Base-by-base conservation (phyloP, 2,329 filamentous ascomycete genomes). In the Colletotrichum lini region DNA sequence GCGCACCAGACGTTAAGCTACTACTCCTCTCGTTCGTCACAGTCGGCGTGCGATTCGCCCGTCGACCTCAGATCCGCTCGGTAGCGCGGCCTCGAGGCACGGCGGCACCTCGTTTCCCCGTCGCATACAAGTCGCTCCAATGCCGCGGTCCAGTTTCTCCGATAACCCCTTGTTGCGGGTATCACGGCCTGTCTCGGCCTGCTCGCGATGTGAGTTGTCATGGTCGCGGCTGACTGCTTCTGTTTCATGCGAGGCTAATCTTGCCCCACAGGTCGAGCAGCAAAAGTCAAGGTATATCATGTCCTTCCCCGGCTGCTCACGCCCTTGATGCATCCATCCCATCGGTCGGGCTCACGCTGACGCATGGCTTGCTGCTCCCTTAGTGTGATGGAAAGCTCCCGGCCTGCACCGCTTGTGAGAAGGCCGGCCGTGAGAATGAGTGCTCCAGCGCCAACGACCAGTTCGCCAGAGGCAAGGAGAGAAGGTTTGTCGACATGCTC, bases 381-480 rank as follows among this genome's bases (percentile, higher is more conserved):
- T 78, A 93, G 90, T 99, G 96, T 78, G 96, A 98, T 83, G 96
- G 96, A 73, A 98, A 98, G 81, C 86, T 98, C 47, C 96, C 96
- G 13, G 95, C 95, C 9, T 99, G 96, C 79, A 97, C 95, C 9
- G 96, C 96, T 21, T 98, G 96, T 79, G 96, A 98, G 82, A 95
- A 95, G 82, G 94, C 94, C 16, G 95, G 95, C 40, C 92, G 94
- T 73, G 91, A 93, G 66, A 91, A 88, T 72, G 95, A 97, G 79
- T 99, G 96, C 80, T 98, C 95, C 8, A 95, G 95, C 67, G 95
- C 95, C 9, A 98, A 97, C 77, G 96, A 98, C 79, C 95, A 98
- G 80, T 98, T 98, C 82, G 95, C 96, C 0, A 89, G 95, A 73
- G 96, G 96, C 72, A 98, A 98, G 81, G 96, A 98, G 79, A 88